Percentiles rank a stretch among this genome's conserved stretches.
These are phyloP conservation scores for Penicillium ochrochloron DNA, from an alignment of 495 filamentous ascomycete genomes.

Conservation along the genomic window DNA sequence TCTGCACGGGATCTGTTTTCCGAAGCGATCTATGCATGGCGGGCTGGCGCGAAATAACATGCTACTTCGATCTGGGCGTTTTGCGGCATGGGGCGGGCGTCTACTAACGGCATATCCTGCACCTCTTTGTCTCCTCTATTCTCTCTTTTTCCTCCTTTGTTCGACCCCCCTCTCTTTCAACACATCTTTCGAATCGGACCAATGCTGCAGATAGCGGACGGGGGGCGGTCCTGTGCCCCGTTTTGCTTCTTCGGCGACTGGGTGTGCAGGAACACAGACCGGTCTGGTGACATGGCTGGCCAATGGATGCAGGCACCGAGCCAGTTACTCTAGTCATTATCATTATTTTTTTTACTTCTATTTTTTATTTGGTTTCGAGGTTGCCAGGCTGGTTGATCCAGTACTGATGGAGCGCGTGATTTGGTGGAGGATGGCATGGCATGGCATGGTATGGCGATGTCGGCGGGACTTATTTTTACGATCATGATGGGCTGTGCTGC, in stretches of 20 bases:
- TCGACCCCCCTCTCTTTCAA: background rate
- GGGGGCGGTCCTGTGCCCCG: background rate
- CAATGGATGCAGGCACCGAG: slow-evolving; percentile 30
- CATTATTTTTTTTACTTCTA: slow-evolving; percentile 1
- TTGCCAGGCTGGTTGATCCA: slow-evolving; percentile 9
- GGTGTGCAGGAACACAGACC: slow-evolving; percentile 15
- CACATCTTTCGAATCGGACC: slow-evolving; percentile 17
- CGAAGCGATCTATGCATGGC: slow-evolving; percentile 23
- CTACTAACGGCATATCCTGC: slow-evolving; percentile 12
- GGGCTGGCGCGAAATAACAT: slow-evolving; percentile 6
- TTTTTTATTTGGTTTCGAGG: slow-evolving; percentile 7
- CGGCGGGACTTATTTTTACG: background rate
- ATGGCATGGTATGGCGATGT: background rate
- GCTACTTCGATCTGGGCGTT: slow-evolving; percentile 21
- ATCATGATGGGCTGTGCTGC: background rate
- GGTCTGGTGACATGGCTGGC: slow-evolving; percentile 27
- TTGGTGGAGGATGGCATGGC: slow-evolving; percentile 5
- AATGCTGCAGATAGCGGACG: slow-evolving; percentile 20
- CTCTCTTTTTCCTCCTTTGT: background rate
- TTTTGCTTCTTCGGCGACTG: slow-evolving; percentile 3
- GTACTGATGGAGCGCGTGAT: too few species aligned
- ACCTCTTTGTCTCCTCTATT: slow-evolving; percentile 5
- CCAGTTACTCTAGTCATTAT: slow-evolving; percentile 8
- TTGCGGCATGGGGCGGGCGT: slow-evolving; percentile 4
- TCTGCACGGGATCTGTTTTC: slow-evolving; percentile 12